A percentile compares a stretch with the other conserved stretches of the same genome.
Conservation (phyloP, 306 rosid genomes). For the Malus domestica region DNA sequence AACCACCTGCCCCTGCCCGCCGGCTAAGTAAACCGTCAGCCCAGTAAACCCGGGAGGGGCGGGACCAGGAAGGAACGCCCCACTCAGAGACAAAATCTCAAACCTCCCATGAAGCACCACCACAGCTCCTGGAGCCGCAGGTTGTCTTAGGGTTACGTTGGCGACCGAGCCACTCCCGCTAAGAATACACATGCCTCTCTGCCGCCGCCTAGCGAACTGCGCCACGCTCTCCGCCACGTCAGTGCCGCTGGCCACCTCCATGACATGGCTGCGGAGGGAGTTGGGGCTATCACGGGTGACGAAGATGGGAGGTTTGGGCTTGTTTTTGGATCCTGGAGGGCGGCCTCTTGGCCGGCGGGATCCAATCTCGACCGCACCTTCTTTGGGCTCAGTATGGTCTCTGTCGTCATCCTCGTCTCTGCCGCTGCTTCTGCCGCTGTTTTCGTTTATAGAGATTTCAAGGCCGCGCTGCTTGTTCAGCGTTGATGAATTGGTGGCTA, state of each 20-base stretch:
- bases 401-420: slow-evolving; percentile 48
- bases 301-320: slow-evolving; percentile 88
- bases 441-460: slow-evolving; percentile 50
- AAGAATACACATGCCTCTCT: slow-evolving; percentile 88
- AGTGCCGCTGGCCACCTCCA: slow-evolving; percentile 85
- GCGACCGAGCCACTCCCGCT: slow-evolving; percentile 89
- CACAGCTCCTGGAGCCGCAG: slow-evolving; percentile 71
- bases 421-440: slow-evolving; percentile 21
- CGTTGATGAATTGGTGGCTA: slow-evolving; percentile 41
- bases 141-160: slow-evolving; percentile 79
- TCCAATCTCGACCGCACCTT: slow-evolving; percentile 80
- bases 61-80: slow-evolving; percentile 84
- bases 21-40: slow-evolving; percentile 74
- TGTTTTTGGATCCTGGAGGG: slow-evolving; percentile 92
- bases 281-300: slow-evolving; percentile 86
- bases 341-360: slow-evolving; percentile 78
- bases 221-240: slow-evolving; percentile 84
- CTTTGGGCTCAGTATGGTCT: slow-evolving; percentile 59
- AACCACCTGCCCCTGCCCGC: slow-evolving; percentile 82
- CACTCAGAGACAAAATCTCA: slow-evolving; percentile 75
- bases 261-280: slow-evolving; percentile 79
- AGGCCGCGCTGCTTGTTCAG: slow-evolving; percentile 42
- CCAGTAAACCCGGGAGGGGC: slow-evolving; percentile 85
- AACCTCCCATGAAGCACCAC: slow-evolving; percentile 90
- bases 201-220: slow-evolving; percentile 75